Evolutionary conservation across 305 asterid species (phyloP), one percentile per base, ranked within the genome.

Genomic region (Solanum hybrid): DNA sequence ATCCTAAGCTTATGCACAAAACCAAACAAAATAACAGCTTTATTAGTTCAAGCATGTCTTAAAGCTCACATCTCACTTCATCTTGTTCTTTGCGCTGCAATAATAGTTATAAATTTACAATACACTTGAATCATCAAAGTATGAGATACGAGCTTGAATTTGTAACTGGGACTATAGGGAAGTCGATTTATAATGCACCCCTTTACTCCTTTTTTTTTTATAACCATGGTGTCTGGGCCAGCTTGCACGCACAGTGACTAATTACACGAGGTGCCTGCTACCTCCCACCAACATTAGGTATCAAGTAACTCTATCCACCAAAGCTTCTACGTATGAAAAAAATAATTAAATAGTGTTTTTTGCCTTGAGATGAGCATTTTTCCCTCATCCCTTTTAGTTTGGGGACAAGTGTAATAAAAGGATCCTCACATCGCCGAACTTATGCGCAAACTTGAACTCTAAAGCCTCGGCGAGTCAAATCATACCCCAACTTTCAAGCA

Each of bases 1-100:
- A 76, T 64, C 92, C 92, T 91, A 89, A 89, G 39, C 34, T 42
- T 78, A 91, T 64, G 26, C 91, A 89, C 24, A 87, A 89, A 89
- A 9, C 20, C 29, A 73, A 31, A 80, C 85, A 73, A 84, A 36
- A 83, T 84, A 20, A 18, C 75, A 18, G 31, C 88, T 84, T 51
- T 51, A 29, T 84, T 26, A 84, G 88, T 84, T 31, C 40, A 84
- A 46, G 75, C 40, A 46, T 16, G 11, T 51, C 29, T 20, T 29
- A 51, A 20, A 64, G 20, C 76, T 42, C 42, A 9, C n/a, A 11
- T 69, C 61, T n/a, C 64, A 74, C 39, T 90, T 86, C 87, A 76
- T 74, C 34, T 37, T 18, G 40, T 67, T 82, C 39, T 31, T 11
- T 42, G 36, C 29, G 1, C 80, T 11, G 8, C 34, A 46, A 84